Percentiles rank a stretch among this genome's conserved stretches.
Evolutionary conservation across 805 yeast genomes (phyloP).

Genomic region (Yarrowia hollandica): DNA sequence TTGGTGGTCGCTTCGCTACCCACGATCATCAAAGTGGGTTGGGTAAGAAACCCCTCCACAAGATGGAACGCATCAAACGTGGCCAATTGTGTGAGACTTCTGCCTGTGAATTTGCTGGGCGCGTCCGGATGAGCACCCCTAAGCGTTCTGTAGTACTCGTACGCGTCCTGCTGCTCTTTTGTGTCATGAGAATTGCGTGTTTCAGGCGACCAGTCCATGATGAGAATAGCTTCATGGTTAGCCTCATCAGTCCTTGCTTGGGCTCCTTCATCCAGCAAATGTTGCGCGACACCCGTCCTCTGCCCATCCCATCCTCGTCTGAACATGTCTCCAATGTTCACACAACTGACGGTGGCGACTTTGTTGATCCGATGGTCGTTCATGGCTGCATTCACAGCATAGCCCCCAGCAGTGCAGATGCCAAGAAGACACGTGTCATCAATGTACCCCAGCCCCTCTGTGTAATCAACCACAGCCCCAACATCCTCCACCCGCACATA

Average conservation of each 20-base stretch:
- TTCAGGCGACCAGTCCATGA: neutral
- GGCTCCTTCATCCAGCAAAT: neutral
- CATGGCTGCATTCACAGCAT: conserved; percentile 30
- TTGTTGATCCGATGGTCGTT: conserved; percentile 31
- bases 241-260: conserved; percentile 10
- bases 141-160: conserved; percentile 32
- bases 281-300: neutral
- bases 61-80: conserved; percentile 28
- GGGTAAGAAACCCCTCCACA: conserved; percentile 28
- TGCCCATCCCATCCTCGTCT: conserved; percentile 24
- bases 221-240: neutral
- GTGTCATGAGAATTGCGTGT: neutral
- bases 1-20: conserved; percentile 6
- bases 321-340: conserved; percentile 27
- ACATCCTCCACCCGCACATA: conserved; percentile 31
- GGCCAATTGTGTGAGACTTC: neutral
- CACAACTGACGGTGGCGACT: conserved; percentile 29
- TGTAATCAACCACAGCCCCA: conserved; percentile 27
- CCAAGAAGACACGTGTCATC: conserved; percentile 31
- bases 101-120: neutral
- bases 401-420: conserved; percentile 32
- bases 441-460: conserved; percentile 14
- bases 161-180: conserved; percentile 29
- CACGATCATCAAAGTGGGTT: conserved; percentile 29
- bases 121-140: conserved; percentile 29